These are phyloP conservation scores for Coniochaeta sp. DNA, from an alignment of 2,329 filamentous ascomycete genomes.

Conservation along the genomic window DNA sequence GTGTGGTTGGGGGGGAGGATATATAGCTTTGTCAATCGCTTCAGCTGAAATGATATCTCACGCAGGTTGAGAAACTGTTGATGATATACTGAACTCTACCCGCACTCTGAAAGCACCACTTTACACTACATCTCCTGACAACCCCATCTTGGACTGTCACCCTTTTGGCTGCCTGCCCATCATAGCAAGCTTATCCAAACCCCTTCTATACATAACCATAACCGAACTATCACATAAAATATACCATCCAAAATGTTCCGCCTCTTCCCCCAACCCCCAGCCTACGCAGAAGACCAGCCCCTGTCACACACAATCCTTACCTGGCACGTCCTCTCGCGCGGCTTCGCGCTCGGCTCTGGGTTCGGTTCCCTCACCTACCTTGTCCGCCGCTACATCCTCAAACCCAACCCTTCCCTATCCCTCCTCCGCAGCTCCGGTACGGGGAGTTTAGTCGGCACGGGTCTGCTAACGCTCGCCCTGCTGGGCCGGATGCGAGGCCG, in stretches of 20 bases:
- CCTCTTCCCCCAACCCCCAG: constrained; percentile 45
- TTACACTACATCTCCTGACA: no score
- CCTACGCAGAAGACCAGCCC: constrained; percentile 58
- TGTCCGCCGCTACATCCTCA: constrained; percentile 19
- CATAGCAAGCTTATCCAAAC: no score
- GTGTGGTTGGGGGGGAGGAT: no score
- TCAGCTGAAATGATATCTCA: no score
- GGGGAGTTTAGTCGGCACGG: constrained; percentile 2
- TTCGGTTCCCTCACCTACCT: constrained; percentile 34
- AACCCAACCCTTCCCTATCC: no score
- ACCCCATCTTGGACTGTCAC: no score
- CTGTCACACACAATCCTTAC: constrained; percentile 46
- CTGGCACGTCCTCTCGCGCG: constrained; percentile 51
- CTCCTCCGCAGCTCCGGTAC: constrained; percentile 6
- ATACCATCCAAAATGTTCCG: constrained; percentile 45
- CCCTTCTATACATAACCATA: no score
- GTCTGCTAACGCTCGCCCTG: constrained; percentile 4
- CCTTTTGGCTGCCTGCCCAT: no score
- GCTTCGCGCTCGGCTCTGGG: constrained; percentile 44
- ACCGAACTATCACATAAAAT: no score
- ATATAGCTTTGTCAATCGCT: background rate
- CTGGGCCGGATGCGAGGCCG: constrained; percentile 8
- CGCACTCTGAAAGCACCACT: no score
- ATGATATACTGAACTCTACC: no score
- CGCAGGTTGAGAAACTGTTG: no score